phyloP scores from a whole-genome alignment of 2,329 filamentous ascomycete genomes.

The Emergomyces orientalis region DNA sequence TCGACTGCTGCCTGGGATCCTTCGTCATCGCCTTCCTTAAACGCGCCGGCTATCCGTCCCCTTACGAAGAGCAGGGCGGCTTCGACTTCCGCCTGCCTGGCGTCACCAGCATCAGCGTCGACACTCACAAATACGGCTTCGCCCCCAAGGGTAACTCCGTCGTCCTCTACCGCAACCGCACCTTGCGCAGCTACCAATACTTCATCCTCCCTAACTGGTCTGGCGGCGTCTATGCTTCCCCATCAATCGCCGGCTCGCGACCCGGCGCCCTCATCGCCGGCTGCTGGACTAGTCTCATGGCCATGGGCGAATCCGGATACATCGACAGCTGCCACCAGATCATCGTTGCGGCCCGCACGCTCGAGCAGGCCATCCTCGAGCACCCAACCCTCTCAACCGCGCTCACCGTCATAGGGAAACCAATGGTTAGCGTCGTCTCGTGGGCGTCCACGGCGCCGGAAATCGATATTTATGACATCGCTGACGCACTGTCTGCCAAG shows the following conservation, averaged over 20 bases:
- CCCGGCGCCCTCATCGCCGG: slow-evolving; percentile 91
- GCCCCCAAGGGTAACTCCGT: slow-evolving; percentile 96
- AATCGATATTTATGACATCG: slow-evolving; percentile 90
- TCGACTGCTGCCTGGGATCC: slow-evolving; percentile 94
- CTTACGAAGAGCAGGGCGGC: slow-evolving; percentile 56
- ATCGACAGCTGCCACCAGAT: slow-evolving; percentile 79
- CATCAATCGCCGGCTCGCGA: slow-evolving; percentile 80
- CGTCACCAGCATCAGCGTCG: slow-evolving; percentile 89
- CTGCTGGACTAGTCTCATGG: slow-evolving; percentile 90
- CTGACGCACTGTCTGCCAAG: slow-evolving; percentile 71
- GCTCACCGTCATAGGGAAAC: slow-evolving; percentile 71
- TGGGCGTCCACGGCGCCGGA: slow-evolving; percentile 61
- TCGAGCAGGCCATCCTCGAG: slow-evolving; percentile 62
- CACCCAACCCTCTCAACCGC: slow-evolving; percentile 61
- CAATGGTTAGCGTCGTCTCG: slow-evolving; percentile 81
- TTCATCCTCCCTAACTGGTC: slow-evolving; percentile 93
- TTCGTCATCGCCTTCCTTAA: slow-evolving; percentile 90
- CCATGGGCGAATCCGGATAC: slow-evolving; percentile 78
- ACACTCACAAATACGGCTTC: slow-evolving; percentile 99
- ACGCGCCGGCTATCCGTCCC: slow-evolving; percentile 68
- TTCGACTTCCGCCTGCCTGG: slow-evolving; percentile 94
- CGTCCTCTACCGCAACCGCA: slow-evolving; percentile 73
- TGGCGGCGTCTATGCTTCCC: slow-evolving; percentile 90
- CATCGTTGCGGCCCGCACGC: slow-evolving; percentile 74
- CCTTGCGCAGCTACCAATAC: slow-evolving; percentile 82